Evolutionary conservation across 2,329 filamentous ascomycete genomes (phyloP), one percentile per base, ranked within the genome.

Genomic region (Blumeria graminis): DNA sequence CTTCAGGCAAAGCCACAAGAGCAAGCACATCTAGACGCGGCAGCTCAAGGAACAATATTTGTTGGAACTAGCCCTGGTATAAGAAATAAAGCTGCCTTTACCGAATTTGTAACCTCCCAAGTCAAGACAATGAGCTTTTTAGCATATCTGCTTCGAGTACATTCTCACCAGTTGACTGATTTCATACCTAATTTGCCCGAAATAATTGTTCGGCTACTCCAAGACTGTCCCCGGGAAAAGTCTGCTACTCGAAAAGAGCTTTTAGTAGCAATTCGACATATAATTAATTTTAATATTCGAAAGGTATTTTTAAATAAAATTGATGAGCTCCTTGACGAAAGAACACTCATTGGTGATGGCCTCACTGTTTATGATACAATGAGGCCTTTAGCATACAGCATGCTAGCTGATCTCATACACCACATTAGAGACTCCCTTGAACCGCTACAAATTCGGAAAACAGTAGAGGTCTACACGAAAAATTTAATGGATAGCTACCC

Each of bases 111-210:
- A 61, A 96, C 88, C 0, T 88, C 90, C 1, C 93, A 99, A 68
- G 92, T 98, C 14, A 96, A 99, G 73, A 96, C 90, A 0, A 96
- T 98, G 90, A 96, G 89, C 64, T 98, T 98, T 64, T 69, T 98
- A 62, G 93, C 93, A 0, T 98, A 96, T 65, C 72, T 98, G 0
- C 76, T 98, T 11, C 75, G 92, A 46, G 84, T 93, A 52, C 94
- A 95, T 68, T 81, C 88, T 1, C 82, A 84, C 57, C 85, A 94
- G 61, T 72, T 98, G 9, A 79, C 80, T 10, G 92, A 98, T 63
- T 96, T 98, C 63, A 71, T 98, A 33, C 83, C 81, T 0, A 83
- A 80, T 0, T 72, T 99, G 14, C 92, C 92, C 0, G 82, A 84
- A 36, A 90, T 96, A 39, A 86, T 96, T 3, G 86, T 99, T 6